Base-by-base conservation (phyloP, 352 stramenopile genomes). In the Thalassiosira exigua region DNA sequence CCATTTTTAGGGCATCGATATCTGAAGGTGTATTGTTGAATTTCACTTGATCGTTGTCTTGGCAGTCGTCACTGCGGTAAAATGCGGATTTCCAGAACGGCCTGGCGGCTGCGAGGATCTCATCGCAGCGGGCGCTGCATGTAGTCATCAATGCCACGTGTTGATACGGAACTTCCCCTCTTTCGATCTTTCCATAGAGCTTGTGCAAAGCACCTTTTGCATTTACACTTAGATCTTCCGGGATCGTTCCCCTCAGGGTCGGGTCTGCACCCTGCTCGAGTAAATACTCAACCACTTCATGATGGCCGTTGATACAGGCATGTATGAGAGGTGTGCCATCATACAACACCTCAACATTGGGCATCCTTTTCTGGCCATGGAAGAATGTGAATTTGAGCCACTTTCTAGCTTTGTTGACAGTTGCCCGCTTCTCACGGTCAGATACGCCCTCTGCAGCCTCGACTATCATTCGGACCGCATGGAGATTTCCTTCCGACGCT, bases 241-340 rank as follows among this genome's bases (percentile, higher is more conserved):
- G 36, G 11, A 53, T 21, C 9, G 44, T 53, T 22, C 61, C 61
- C 12, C 14, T 36, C 4, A 71, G 29, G 19, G 46, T 71, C 2
- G 61, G 61, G 27, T 71, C 61, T 32, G 61, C 61, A 21, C 61
- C 61, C 12, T 62, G 44, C 14, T 62, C 27, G 4, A 71, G 61
- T 29, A 71, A 21, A 44, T 64, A 71, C 42, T 71, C 0, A 4
- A 71, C 61, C 14, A 62, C 39, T 29, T 62, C 61, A 44, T 59
- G 30, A 21, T 62, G 51, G 36, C 61, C 61, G 19, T 50, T 54
- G 21, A 33, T 5, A 60, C 27, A 36, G 12, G 57, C 57, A 50
- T 36, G 19, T 26, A 24, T 24, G 24, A 67, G 57, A 21, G 57
- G 27, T 4, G 57, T 67, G 12, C 5, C 21, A 50, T 54, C 57